Evolutionary conservation across 306 rosid genomes (phyloP), one percentile per base, ranked within the genome.

Genomic region (Coriaria nepalensis): DNA sequence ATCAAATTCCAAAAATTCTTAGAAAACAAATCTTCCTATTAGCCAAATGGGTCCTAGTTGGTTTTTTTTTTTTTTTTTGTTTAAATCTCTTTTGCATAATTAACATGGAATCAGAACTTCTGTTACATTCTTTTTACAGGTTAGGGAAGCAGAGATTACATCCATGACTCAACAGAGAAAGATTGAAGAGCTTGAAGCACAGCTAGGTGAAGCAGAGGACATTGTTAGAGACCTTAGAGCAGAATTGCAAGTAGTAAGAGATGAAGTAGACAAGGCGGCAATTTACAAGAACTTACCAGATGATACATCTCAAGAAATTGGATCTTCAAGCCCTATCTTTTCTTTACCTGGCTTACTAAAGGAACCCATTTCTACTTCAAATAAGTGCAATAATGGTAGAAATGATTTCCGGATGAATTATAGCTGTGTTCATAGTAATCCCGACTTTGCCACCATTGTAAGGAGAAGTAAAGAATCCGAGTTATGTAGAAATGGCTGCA

Each of bases 151-250:
- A n/a, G 85, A 86, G 60, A 41, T 20, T 45, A 67, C 55, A 11
- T 76, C 93, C 4, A 63, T 53, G 60, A 70, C 50, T 52, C 93
- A 77, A 47, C 76, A 70, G 56, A 64, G 64, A 60, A 86, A 86
- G 66, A 79, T 79, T 37, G 96, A 82, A 6, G 90, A 74, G 58
- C 95, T 85, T 41, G 95, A 85, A 78, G 93, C 93, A 9, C 95
- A 85, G 69, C 95, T 85, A 40, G 78, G 71, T 53, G 86, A 82
- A 77, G 96, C 93, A 5, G 93, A 76, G 83, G 86, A 77, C 40
- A 82, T 79, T 65, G 86, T 82, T 47, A 72, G 79, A 55, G 83
- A 86, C 57, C 79, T 86, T 12, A 77, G 96, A 60, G 92, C 37
- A 42, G 92, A 87, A 63, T 67, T 82, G 68, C 72, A 81, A 57